phyloP scores from a whole-genome alignment of 2,329 filamentous ascomycete genomes.

The Aspergillus sp. region DNA sequence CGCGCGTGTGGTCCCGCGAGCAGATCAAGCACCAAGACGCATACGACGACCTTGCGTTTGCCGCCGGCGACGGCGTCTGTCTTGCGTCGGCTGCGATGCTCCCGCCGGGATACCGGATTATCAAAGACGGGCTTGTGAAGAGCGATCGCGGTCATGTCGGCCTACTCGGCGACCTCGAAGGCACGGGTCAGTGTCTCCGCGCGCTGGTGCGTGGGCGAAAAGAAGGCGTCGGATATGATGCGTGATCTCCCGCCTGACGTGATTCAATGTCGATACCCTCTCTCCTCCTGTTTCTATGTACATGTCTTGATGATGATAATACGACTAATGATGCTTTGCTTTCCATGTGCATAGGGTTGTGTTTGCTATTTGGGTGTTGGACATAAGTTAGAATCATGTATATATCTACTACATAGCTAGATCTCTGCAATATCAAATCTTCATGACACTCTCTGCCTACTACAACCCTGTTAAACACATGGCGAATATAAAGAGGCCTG shows the following conservation, averaged over 20 bases:
- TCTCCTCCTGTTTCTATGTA: slow-evolving; percentile 4
- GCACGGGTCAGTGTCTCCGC: slow-evolving; percentile 70
- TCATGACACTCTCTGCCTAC: too few species aligned
- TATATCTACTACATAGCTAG: too few species aligned
- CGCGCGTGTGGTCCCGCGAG: slow-evolving; percentile 69
- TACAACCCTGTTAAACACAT: too few species aligned
- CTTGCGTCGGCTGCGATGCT: slow-evolving; percentile 82
- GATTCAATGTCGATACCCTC: not conserved
- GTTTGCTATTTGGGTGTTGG: too few species aligned
- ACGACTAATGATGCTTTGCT: not conserved
- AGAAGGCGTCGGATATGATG: slow-evolving; percentile 66
- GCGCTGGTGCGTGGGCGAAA: slow-evolving; percentile 65
- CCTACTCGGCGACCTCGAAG: slow-evolving; percentile 78
- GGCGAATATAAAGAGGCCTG: too few species aligned
- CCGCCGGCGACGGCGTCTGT: slow-evolving; percentile 84
- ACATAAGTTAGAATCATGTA: too few species aligned
- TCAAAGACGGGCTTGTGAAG: slow-evolving; percentile 69
- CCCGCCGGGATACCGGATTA: slow-evolving; percentile 72
- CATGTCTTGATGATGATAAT: not conserved
- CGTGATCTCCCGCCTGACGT: slow-evolving; percentile 31
- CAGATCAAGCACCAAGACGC: slow-evolving; percentile 72
- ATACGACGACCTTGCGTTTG: slow-evolving; percentile 85
- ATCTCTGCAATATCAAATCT: too few species aligned
- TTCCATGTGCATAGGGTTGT: not conserved
- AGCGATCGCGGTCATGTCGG: slow-evolving; percentile 86